Evolutionary conservation across 1,139 yeast species (phyloP), one percentile per base, ranked within the genome.

Genomic region (Yamadazyma sp.): DNA sequence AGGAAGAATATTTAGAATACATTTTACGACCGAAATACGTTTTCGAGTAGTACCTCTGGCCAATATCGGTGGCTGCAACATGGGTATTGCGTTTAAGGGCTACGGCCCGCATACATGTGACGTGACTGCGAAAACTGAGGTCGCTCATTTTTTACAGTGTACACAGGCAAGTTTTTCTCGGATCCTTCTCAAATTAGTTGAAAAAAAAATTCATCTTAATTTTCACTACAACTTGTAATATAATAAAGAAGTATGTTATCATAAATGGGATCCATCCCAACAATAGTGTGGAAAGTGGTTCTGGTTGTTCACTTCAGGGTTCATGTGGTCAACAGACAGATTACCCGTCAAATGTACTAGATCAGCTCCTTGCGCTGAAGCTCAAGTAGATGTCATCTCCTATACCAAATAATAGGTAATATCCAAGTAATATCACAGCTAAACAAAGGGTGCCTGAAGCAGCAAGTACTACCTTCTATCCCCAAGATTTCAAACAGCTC

Each of bases 121-220:
- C 33, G 46, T 43, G 43, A 40, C 46, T 40, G 46, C 25, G 30
- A 9, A 25, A 14, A 8, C 8, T 28, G n/a, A n/a, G n/a, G n/a
- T 8, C 29, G 11, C 26, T 29, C 31, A n/a, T 17, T 14, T n/a
- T 21, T 22, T 18, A 13, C 25, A 14, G 17, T 34, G 26, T 36
- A 29, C 38, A 38, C 47, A 41, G 42, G 44, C n/a, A 14, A 34
- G 21, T 27, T 31, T 31, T 32, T 18, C n/a, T n/a, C 24, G 29
- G 35, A 33, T 33, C 29, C 38, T 34, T 39, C 42, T 39, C 40
- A 40, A 31, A 26, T 35, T 25, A 32, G 30, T 26, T 38, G 44
- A 41, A 43, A 44, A 42, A 27, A 45, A 45, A 45, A 41, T 43
- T 43, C 46, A 44, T 43, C 42, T 43, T 41, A 41, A 38, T 41